A percentile compares a stretch with the other conserved stretches of the same genome.
Evolutionary conservation across 306 rosid species (phyloP).

Genomic region (Carpinus viminea): DNA sequence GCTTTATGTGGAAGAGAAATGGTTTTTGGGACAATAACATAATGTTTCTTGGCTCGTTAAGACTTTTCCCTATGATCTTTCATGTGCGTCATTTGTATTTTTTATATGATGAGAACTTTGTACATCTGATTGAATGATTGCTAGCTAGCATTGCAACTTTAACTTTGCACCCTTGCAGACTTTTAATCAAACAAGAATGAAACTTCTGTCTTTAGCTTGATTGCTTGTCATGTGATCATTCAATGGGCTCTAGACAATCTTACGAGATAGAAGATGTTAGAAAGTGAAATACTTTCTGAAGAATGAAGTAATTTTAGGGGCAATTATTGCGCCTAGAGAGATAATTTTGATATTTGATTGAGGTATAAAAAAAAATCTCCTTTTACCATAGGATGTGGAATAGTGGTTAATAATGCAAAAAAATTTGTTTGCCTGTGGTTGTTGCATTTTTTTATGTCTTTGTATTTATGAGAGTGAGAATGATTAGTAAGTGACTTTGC

Average conservation of each 20-base stretch:
- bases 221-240: not conserved
- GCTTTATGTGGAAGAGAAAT: too few species aligned
- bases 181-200: not conserved
- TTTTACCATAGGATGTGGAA: not conserved
- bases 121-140: not conserved
- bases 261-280: not conserved
- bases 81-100: not conserved
- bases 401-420: not conserved
- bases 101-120: not conserved
- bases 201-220: not conserved
- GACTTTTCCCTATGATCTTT: not conserved
- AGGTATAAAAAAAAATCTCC: not conserved
- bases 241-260: not conserved
- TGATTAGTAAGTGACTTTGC: not conserved
- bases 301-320: not conserved
- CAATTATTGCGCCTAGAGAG: not conserved
- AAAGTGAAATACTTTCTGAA: not conserved
- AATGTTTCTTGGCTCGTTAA: not conserved
- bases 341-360: not conserved
- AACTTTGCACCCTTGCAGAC: not conserved
- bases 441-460: not conserved
- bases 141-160: not conserved
- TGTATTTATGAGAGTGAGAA: not conserved
- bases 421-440: not conserved
- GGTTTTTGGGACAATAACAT: not conserved